A percentile compares a stretch with the other conserved stretches of the same genome.
phyloP scores from a whole-genome alignment of 2,329 filamentous ascomycete species.

The Gaeumannomyces sp. region DNA sequence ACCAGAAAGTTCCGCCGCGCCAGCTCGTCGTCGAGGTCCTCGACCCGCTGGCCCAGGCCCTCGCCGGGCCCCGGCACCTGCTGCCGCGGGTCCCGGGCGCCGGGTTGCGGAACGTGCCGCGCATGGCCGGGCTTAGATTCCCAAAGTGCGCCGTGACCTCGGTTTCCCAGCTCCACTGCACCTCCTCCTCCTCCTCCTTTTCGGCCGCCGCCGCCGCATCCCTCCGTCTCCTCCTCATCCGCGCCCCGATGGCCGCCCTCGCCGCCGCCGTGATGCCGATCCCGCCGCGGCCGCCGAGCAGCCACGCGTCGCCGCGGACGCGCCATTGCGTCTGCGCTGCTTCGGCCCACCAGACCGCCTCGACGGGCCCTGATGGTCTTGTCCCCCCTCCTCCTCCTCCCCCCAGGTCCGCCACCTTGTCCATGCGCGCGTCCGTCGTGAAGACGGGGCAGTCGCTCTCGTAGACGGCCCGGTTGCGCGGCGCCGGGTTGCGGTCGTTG shows the following conservation, averaged over 20 bases:
- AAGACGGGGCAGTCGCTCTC: conserved; percentile 75
- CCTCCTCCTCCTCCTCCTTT: conserved; percentile 26
- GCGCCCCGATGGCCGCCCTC: conserved; percentile 46
- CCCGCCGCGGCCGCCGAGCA: conserved; percentile 62
- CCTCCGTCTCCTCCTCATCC: conserved; percentile 49
- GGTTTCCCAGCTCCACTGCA: conserved; percentile 66
- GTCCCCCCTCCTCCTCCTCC: too few species aligned
- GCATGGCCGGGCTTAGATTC: conserved; percentile 75
- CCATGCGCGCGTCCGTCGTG: conserved; percentile 85
- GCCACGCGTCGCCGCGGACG: conserved; percentile 66
- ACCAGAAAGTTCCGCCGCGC: conserved; percentile 75
- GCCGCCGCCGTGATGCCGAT: conserved; percentile 34
- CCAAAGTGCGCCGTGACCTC: conserved; percentile 87
- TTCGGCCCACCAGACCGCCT: conserved; percentile 77
- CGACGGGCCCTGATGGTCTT: conserved; percentile 55
- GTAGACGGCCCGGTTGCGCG: conserved; percentile 61
- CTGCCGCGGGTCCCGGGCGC: conserved; percentile 57
- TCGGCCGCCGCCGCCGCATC: conserved; percentile 17
- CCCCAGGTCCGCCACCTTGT: conserved; percentile 66
- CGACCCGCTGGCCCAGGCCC: conserved; percentile 56
- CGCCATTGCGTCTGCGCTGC: conserved; percentile 76
- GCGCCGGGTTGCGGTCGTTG: conserved; percentile 67
- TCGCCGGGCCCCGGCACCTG: conserved; percentile 38
- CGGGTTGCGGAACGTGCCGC: conserved; percentile 70
- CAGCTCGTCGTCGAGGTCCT: conserved; percentile 62